Base-by-base conservation (phyloP, 805 yeast species). In the Vanderwaltozyma verrucispora region DNA sequence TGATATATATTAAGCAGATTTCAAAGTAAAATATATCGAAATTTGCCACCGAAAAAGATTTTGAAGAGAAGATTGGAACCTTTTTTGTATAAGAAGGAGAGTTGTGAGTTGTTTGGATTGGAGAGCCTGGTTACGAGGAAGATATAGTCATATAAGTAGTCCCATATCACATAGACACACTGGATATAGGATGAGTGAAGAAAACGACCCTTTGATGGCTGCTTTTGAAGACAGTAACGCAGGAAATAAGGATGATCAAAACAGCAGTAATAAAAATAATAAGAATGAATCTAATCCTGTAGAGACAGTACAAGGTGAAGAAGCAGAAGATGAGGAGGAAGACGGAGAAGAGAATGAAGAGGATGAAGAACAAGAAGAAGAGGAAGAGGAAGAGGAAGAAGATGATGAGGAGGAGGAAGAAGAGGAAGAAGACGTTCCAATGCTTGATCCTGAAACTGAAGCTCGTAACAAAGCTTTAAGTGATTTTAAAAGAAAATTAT, bases 401-500 rank as follows among this genome's bases (percentile, higher is more conserved):
- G 53, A 55, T 30, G 50, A 34, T 38, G 38, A 25, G 14, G 56
- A 61, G 20, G 51, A 55, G 37, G 59, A 48, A 23, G 45, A 33
- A 46, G 51, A 36, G 25, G 52, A 48, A 23, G 53, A 49, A 24
- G 54, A 56, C 31, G 49, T 49, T 11, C 50, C 66, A 19, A 63
- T 71, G 12, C 66, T 64, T 28, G 85, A 81, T 44, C 75, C 75
- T 6, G 94, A 80, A 48, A 49, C 42, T 25, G 60, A 54, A 26
- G 59, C 62, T 9, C 77, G 94, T 49, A 80, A 78, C 43, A 73
- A 75, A 47, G 94, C 96, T 13, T 63, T 92, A 44, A 65, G 70
- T 28, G 81, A 77, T 44, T 83, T 85, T 62, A 87, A 86, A 59
- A 79, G 78, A 58, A 88, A 86, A 62, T 71, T 92, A 52, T 68